Percentiles rank a stretch among this genome's conserved stretches.
Conservation (phyloP, 1,139 yeast genomes). For the Candida sp. region DNA sequence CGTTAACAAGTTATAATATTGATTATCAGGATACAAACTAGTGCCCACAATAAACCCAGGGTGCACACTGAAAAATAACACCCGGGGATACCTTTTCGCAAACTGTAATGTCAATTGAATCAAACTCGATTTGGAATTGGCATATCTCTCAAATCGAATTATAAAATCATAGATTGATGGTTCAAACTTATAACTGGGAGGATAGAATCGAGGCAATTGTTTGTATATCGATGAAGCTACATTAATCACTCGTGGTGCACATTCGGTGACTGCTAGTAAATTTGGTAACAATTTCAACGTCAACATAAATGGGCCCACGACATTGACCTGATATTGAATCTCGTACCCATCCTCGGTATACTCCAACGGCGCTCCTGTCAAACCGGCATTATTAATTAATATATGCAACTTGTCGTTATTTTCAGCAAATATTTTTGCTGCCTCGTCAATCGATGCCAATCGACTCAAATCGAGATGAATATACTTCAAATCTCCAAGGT, state of each 20-base stretch:
- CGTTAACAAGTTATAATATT: slow-evolving; percentile 16
- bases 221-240: slow-evolving; percentile 35
- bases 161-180: slow-evolving; percentile 6
- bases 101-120: slow-evolving; percentile 28
- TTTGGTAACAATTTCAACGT: slow-evolving; percentile 27
- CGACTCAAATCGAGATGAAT: slow-evolving; percentile 32
- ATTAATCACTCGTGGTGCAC: slow-evolving; percentile 27
- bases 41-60: slow-evolving; percentile 39
- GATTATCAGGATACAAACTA: background rate
- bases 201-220: slow-evolving; percentile 17
- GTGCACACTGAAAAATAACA: slow-evolving; percentile 31
- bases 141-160: slow-evolving; percentile 34
- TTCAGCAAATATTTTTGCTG: slow-evolving; percentile 22
- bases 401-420: slow-evolving; percentile 29
- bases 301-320: slow-evolving; percentile 31
- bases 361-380: slow-evolving; percentile 37
- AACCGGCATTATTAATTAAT: slow-evolving; percentile 41
- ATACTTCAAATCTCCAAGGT: slow-evolving; percentile 24
- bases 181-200: slow-evolving; percentile 20
- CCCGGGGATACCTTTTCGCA: slow-evolving; percentile 25
- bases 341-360: slow-evolving; percentile 37
- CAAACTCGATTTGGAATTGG: slow-evolving; percentile 28
- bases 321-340: slow-evolving; percentile 41
- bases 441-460: slow-evolving; percentile 26
- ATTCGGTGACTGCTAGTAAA: slow-evolving; percentile 18